phyloP scores from a whole-genome alignment of 345 rosid species.

The Noccaea caerulescens region DNA sequence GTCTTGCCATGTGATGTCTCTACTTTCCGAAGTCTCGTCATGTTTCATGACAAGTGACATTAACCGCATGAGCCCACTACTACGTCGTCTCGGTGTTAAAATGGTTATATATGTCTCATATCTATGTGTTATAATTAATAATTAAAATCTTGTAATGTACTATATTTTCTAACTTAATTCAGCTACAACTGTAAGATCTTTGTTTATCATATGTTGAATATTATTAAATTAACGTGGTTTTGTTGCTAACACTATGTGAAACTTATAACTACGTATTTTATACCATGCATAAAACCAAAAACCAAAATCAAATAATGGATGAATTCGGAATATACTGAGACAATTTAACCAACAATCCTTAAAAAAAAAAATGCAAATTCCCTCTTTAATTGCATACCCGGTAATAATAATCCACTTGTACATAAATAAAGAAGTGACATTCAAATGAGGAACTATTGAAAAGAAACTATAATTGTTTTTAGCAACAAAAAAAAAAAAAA shows the following conservation, averaged over 20 bases:
- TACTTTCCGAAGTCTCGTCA: slow-evolving; percentile 36
- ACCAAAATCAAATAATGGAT: slow-evolving; percentile 1
- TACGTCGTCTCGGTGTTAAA: slow-evolving; percentile 5
- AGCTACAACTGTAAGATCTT: slow-evolving; percentile 10
- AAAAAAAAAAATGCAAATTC: no score
- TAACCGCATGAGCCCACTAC: slow-evolving; percentile 13
- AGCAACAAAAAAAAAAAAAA: no score
- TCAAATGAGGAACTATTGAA: no score
- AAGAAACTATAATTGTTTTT: no score
- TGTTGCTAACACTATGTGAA: slow-evolving; percentile 2
- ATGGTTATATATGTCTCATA: background rate
- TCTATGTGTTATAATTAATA: slow-evolving; percentile 14
- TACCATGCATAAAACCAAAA: background rate
- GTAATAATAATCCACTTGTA: no score
- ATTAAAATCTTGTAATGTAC: slow-evolving; percentile 6
- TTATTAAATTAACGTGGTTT: background rate
- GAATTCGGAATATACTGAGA: background rate
- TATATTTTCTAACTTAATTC: slow-evolving; percentile 13
- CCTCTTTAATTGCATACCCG: no score
- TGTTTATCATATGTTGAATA: slow-evolving; percentile 8
- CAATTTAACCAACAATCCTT: background rate
- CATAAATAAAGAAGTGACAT: no score
- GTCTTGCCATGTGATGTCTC: slow-evolving; percentile 47
- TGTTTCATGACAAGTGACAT: slow-evolving; percentile 29
- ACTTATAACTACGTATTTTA: background rate